Percentiles rank a stretch among this genome's conserved stretches.
phyloP scores from a whole-genome alignment of 176 grass and related monocot species.

The Paspalum vaginatum region DNA sequence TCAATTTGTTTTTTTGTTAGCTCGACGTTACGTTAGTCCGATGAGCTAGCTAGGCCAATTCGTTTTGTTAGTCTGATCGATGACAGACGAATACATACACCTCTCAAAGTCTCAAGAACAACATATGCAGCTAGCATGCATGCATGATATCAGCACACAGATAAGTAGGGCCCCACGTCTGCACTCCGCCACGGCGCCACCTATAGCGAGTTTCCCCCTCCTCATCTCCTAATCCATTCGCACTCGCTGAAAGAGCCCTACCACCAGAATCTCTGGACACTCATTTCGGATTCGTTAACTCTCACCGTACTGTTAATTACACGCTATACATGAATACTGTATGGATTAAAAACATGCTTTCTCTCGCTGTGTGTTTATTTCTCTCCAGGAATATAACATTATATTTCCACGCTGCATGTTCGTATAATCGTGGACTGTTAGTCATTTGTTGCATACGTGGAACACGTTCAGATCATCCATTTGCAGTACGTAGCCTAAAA shows the following conservation, averaged over 20 bases:
- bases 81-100: background rate
- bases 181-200: conserved; percentile 35
- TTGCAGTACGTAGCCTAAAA: background rate
- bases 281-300: background rate
- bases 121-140: conserved; percentile 8
- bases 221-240: conserved; percentile 45
- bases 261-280: background rate
- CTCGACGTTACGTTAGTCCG: too few species aligned
- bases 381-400: background rate
- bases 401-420: background rate
- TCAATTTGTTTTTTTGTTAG: too few species aligned
- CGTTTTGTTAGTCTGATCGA: background rate
- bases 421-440: background rate
- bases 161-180: conserved; percentile 49
- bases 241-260: background rate
- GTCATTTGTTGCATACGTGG: conserved; percentile 29
- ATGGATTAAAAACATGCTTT: background rate
- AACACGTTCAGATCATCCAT: conserved; percentile 24
- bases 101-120: background rate
- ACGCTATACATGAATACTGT: too few species aligned
- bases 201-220: conserved; percentile 28
- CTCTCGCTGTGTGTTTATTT: background rate
- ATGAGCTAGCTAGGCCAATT: background rate
- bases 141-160: background rate
- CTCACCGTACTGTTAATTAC: background rate